Percentiles rank a stretch among this genome's conserved stretches.
These are phyloP conservation scores for Ogataea polymorpha DNA, from an alignment of 805 yeast species.

Conservation along the genomic window DNA sequence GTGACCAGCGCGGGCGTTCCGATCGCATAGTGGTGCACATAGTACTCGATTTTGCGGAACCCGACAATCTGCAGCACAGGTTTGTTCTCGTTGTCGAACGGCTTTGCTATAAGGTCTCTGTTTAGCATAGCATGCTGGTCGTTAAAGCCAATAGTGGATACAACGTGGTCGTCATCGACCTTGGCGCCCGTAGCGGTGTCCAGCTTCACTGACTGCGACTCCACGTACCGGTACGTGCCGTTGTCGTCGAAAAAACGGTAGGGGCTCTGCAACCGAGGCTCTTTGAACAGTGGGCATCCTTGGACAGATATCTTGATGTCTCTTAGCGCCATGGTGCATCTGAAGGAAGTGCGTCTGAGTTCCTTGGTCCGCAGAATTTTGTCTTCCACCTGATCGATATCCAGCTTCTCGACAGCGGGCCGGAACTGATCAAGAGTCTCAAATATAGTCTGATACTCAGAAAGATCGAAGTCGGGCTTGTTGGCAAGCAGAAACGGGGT, in stretches of 20 bases:
- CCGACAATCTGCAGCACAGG: constrained; percentile 68
- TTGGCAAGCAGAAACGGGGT: constrained; percentile 60
- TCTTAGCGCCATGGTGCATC: constrained; percentile 56
- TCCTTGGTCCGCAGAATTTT: constrained; percentile 56
- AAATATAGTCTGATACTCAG: constrained; percentile 38
- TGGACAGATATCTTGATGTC: constrained; percentile 62
- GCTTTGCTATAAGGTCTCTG: constrained; percentile 35
- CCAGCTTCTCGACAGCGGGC: constrained; percentile 41
- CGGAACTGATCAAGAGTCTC: constrained; percentile 19
- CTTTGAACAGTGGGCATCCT: constrained; percentile 65
- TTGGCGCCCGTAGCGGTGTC: constrained; percentile 44
- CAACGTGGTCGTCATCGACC: constrained; percentile 26
- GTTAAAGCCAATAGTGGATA: constrained; percentile 45
- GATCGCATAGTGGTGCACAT: constrained; percentile 50
- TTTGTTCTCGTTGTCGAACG: constrained; percentile 31
- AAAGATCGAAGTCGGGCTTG: constrained; percentile 38
- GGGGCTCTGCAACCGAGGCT: constrained; percentile 49
- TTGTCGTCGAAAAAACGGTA: constrained; percentile 53
- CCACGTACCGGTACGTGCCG: constrained; percentile 51
- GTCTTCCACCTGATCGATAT: constrained; percentile 41
- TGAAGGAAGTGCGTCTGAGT: constrained; percentile 59
- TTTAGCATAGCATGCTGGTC: constrained; percentile 40
- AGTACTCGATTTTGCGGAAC: constrained; percentile 48
- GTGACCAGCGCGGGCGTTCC: constrained; percentile 60
- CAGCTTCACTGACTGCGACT: constrained; percentile 39